These are phyloP conservation scores for Pseudogymnoascus destructans DNA, from an alignment of 2,329 filamentous ascomycete species.

Conservation along the genomic window DNA sequence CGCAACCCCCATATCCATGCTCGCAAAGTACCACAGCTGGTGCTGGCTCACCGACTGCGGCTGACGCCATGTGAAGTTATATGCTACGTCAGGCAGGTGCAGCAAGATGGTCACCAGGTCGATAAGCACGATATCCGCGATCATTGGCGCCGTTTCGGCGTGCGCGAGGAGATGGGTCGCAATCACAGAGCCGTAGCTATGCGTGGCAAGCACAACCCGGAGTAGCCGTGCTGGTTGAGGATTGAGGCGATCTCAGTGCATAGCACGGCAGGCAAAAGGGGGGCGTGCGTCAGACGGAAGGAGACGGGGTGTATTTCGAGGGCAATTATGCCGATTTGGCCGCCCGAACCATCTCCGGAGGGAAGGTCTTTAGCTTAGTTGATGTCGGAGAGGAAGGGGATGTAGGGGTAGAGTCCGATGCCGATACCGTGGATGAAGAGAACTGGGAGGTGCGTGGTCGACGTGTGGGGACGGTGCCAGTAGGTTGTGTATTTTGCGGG, in stretches of 20 bases:
- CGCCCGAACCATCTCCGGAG: constrained; percentile 28
- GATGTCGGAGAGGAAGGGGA: constrained; percentile 39
- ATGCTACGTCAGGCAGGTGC: constrained; percentile 49
- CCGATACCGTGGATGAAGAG: constrained; percentile 53
- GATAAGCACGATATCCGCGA: constrained; percentile 40
- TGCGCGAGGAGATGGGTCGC: constrained; percentile 40
- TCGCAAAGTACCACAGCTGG: constrained; percentile 47
- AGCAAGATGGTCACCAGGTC: constrained; percentile 48
- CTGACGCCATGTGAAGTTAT: constrained; percentile 41
- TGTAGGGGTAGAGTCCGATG: constrained; percentile 44
- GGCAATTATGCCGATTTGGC: constrained; percentile 42
- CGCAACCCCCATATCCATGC: constrained; percentile 43
- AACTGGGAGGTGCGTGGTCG: constrained; percentile 40
- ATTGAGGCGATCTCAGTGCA: constrained; percentile 39
- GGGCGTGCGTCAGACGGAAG: constrained; percentile 40
- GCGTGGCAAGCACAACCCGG: constrained; percentile 41
- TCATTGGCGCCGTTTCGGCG: constrained; percentile 27
- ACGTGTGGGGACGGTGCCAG: constrained; percentile 48
- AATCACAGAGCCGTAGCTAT: constrained; percentile 42
- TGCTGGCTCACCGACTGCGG: constrained; percentile 41
- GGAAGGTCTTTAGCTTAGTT: constrained; percentile 22
- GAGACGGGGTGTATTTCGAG: constrained; percentile 46
- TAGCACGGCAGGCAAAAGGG: constrained; percentile 35
- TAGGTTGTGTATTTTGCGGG: constrained; percentile 39
- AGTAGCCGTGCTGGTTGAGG: constrained; percentile 36